Base-by-base conservation (phyloP, 2,329 filamentous ascomycete species). In the Fusarium mexicanum region DNA sequence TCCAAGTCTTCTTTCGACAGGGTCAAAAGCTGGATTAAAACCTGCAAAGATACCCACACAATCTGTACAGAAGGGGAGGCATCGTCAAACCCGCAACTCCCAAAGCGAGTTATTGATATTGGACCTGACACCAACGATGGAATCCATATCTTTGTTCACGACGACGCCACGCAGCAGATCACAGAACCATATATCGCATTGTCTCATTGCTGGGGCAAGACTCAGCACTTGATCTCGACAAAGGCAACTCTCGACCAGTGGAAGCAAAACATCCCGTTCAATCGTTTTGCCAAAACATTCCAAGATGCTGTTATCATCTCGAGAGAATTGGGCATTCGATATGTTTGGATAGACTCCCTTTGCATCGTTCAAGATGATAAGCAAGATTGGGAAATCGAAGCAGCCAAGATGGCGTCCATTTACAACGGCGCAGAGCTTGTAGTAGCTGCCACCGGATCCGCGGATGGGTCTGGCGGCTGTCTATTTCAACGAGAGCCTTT, bases 331-430 rank as follows among this genome's bases (percentile, higher is more conserved):
- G 72, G 75, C 2, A 69, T 79, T 22, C 67, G 37, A 0, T 80
- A 80, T 43, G 17, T 79, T 8, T 79, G 78, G 78, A 79, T 79
- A 50, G 78, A 79, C 20, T 77, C 78, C 0, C 68, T 79, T 3
- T 80, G 78, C 8, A 80, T 80, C 13, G 54, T 80, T 17, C 79
- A 80, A 46, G 75, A 78, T 41, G 77, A 79, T 20, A 61, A 7
- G 0, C 24, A 72, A 10, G 79, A 80, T 18, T 79, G 77, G 77
- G 67, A 78, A 58, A 74, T 37, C 1, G 79, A 80, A 37, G 76
- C 76, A 5, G 75, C 78, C 6, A 78, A 77, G 22, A 80, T 80
- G 78, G 73, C 74, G 1, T 72, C 77, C 2, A 78, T 80, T 2
- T 80, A 80, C 22, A 72, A 75, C 14, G 69, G 72, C 0, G 73